Evolutionary conservation across 495 filamentous ascomycete genomes (phyloP).

Genomic region (Trichoderma virens): DNA sequence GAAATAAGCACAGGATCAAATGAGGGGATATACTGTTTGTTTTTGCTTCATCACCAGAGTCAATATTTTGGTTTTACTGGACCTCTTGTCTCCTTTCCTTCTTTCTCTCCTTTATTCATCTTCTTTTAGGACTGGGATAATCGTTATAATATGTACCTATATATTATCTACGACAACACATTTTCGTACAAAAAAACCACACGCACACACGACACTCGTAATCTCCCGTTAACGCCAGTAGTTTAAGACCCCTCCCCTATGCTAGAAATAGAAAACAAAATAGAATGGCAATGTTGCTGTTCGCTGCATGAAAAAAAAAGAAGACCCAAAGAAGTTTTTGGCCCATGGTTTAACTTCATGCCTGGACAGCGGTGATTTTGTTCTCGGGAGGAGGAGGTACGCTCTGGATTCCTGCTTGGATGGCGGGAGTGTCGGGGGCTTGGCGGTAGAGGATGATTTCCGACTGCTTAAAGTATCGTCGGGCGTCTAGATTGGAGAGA

Average conservation of each 20-base stretch:
- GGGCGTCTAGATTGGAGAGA: constrained; percentile 56
- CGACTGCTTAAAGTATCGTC: constrained; percentile 98
- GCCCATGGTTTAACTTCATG: constrained; percentile 14
- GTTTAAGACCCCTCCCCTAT: constrained; percentile 6
- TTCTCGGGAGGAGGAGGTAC: constrained; percentile 22
- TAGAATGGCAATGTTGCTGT: background rate
- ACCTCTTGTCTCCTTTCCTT: background rate
- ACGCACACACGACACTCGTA: background rate
- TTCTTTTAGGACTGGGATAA: background rate
- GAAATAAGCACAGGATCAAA: background rate
- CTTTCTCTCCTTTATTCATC: background rate
- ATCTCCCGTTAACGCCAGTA: background rate
- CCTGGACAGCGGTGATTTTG: constrained; percentile 21
- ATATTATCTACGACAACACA: constrained; percentile 2
- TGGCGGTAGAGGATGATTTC: constrained; percentile 97
- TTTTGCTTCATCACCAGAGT: background rate
- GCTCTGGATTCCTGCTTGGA: constrained; percentile 17
- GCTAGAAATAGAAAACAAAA: background rate
- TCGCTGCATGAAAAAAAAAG: background rate
- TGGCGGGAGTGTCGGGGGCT: constrained; percentile 58
- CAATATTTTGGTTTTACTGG: background rate
- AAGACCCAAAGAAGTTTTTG: background rate
- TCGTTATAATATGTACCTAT: background rate
- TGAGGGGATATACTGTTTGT: background rate
- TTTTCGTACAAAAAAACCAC: background rate